Conservation (phyloP, 2,329 filamentous ascomycete genomes). For the Chaetomium strumarium region DNA sequence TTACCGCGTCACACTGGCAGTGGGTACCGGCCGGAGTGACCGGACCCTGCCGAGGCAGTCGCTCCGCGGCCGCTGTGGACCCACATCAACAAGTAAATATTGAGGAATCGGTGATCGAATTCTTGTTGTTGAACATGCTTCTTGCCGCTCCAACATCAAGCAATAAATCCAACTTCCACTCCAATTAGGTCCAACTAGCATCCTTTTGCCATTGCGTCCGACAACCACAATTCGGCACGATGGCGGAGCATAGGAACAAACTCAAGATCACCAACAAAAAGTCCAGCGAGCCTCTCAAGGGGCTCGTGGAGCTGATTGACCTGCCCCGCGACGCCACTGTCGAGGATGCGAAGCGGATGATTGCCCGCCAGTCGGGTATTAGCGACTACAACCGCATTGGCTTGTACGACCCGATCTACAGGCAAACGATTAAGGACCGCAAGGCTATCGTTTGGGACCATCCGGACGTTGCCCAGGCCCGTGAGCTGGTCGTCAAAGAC, state of each 20-base stretch:
- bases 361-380: constrained; percentile 47
- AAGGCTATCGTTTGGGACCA: constrained; percentile 47
- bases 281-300: constrained; percentile 47
- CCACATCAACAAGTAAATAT: background rate
- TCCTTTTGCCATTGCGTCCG: background rate
- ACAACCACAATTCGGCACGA: background rate
- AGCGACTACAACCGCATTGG: constrained; percentile 57
- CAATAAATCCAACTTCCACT: background rate
- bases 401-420: constrained; percentile 53
- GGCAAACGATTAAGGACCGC: constrained; percentile 59
- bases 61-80: background rate
- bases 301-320: constrained; percentile 47
- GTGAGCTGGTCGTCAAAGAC: constrained; percentile 81
- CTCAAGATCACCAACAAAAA: constrained; percentile 42
- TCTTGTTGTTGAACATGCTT: background rate
- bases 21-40: too few species aligned
- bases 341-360: constrained; percentile 52
- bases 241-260: constrained; percentile 19
- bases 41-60: background rate
- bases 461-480: constrained; percentile 41
- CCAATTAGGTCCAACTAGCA: background rate
- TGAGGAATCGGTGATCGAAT: background rate
- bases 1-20: too few species aligned
- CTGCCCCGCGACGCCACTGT: constrained; percentile 47
- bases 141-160: too few species aligned